Base-by-base conservation (phyloP, 306 rosid genomes). In the Begonia peltatifolia region DNA sequence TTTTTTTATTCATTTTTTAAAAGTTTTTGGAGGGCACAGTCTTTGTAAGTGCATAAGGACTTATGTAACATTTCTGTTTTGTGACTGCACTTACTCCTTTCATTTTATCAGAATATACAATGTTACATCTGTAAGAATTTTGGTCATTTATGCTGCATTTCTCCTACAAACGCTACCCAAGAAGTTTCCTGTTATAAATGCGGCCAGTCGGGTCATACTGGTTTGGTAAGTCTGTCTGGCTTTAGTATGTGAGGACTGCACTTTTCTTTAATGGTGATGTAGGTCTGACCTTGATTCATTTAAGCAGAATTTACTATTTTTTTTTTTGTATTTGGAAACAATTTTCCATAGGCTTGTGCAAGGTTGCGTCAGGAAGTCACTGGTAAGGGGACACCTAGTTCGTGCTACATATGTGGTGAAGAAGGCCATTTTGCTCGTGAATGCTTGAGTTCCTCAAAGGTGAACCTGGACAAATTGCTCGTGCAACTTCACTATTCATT, bases 361-460 rank as follows among this genome's bases (percentile, higher is more conserved):
- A 79, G 77, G 72, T 41, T 67, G 57, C 76, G 30, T 3, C 68
- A 74, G 55, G 95, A 80, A 60, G 56, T 71, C 42, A 58, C 53
- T 60, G 76, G 55, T 65, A 71, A 71, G 20, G 72, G 64, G 41
- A 55, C 80, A 0, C 68, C 75, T 63, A 80, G 75, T 65, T 69
- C 78, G 53, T 92, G 99, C 75, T 86, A 35, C 58, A 83, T 52
- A 67, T 92, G 99, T 55, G 83, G 86, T 36, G 93, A 79, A 63
- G 84, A 41, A 60, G 99, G 99, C 58, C 99, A 92, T 81, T 75
- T 86, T 67, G 96, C 99, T 18, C 79, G 96, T 53, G 97, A 84
- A 60, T 88, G 97, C 73, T 50, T 55, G 36, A 76, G 57, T 73
- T 60, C 65, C 43, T 9, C 63, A 1, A 74, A 71, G 82, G 90